Evolutionary conservation across 139 green algal species (phyloP).

Genomic region (Edaphochlamys debaryana): DNA sequence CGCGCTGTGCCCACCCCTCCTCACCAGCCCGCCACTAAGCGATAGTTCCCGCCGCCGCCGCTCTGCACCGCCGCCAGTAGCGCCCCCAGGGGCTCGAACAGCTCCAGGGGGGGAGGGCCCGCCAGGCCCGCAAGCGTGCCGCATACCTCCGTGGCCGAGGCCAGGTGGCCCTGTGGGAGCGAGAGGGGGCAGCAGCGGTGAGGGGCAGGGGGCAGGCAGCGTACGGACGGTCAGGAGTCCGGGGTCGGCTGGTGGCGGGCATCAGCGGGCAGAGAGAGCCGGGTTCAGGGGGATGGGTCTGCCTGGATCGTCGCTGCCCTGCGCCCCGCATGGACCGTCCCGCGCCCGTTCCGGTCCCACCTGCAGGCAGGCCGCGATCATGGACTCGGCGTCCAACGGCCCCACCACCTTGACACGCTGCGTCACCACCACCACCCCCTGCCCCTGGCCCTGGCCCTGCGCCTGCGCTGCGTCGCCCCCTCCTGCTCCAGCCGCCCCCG

Average conservation of each 20-base stretch:
- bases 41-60: slow-evolving; percentile 21
- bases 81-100: slow-evolving; percentile 31
- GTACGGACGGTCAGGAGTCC: no score
- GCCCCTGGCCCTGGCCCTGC: not conserved
- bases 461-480: not conserved
- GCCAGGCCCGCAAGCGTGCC: slow-evolving; percentile 30
- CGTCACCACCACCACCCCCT: slow-evolving; percentile 21
- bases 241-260: no score
- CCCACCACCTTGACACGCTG: slow-evolving; percentile 27
- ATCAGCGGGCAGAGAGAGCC: no score
- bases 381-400: slow-evolving; percentile 19
- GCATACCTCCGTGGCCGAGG: slow-evolving; percentile 14
- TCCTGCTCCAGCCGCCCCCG: not conserved
- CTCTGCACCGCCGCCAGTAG: slow-evolving; percentile 10
- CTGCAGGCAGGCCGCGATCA: slow-evolving; percentile 27
- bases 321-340: no score
- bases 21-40: slow-evolving; percentile 33
- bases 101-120: slow-evolving; percentile 22
- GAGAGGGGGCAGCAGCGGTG: not conserved
- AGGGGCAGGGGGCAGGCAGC: not conserved
- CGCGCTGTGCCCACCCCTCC: no score
- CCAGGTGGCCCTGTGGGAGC: slow-evolving; percentile 37
- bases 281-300: no score
- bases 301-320: no score
- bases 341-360: not conserved